These are phyloP conservation scores for Hymenoscyphus fructigenus DNA, from an alignment of 2,329 filamentous ascomycete species.

Conservation along the genomic window DNA sequence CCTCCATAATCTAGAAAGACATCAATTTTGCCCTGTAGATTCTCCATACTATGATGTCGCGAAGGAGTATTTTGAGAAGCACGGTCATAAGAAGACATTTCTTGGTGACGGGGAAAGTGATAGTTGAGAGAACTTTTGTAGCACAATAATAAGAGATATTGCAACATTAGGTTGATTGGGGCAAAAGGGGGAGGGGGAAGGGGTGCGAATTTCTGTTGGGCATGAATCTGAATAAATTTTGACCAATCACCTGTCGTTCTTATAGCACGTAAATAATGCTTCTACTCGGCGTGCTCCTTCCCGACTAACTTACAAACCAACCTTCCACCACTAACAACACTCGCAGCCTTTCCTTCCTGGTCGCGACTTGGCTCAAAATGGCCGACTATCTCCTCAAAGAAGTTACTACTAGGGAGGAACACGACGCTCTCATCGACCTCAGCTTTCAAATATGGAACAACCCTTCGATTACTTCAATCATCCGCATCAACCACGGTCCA, in stretches of 20 bases:
- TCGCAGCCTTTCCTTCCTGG: neutral
- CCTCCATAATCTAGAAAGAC: neutral
- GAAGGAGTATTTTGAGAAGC: slow-evolving; percentile 6
- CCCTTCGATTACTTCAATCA: neutral
- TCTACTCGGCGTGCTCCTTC: too few species aligned
- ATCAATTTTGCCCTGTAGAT: neutral
- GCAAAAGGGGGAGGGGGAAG: neutral
- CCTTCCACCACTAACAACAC: neutral
- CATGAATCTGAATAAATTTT: too few species aligned
- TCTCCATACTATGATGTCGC: slow-evolving; percentile 2
- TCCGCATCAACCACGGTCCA: neutral
- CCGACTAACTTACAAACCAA: neutral
- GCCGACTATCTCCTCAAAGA: slow-evolving; percentile 1
- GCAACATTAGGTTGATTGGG: neutral
- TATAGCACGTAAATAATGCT: too few species aligned
- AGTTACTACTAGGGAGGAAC: neutral
- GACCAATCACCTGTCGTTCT: too few species aligned
- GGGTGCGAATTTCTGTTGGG: neutral
- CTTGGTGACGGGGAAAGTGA: neutral
- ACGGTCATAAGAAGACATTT: neutral
- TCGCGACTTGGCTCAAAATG: neutral
- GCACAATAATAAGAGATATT: neutral
- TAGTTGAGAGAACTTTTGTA: neutral
- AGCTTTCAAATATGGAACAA: slow-evolving; percentile 1
- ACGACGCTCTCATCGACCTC: slow-evolving; percentile 3